Conservation (phyloP, 805 yeast species). For the Nakazawaea populi region DNA sequence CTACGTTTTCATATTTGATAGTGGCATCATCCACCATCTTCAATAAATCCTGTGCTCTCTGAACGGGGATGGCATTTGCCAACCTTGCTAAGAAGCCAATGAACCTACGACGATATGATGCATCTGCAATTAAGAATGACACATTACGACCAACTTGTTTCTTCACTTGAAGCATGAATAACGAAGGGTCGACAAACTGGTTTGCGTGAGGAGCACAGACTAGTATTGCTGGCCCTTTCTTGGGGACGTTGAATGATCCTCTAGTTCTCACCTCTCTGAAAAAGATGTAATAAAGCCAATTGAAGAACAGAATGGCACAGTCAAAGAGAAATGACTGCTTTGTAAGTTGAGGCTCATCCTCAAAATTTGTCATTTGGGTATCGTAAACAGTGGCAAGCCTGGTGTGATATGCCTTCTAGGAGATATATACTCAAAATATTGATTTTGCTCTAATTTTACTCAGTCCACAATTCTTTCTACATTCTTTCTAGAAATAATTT, state of each 20-base stretch:
- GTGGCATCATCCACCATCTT: conserved; percentile 55
- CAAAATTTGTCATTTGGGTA: neutral
- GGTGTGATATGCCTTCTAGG: too few species aligned
- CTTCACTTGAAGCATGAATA: conserved; percentile 70
- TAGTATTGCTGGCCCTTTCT: conserved; percentile 78
- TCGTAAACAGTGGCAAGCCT: too few species aligned
- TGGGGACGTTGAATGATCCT: conserved; percentile 70
- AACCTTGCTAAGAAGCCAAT: conserved; percentile 73
- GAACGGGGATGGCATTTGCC: conserved; percentile 85
- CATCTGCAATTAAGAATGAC: conserved; percentile 81
- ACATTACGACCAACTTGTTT: conserved; percentile 61
- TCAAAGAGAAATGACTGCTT: conserved; percentile 5
- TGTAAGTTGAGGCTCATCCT: conserved; percentile 3
- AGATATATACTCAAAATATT: too few species aligned
- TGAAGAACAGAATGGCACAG: conserved; percentile 10
- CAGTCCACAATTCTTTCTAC: too few species aligned
- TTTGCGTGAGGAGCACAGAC: conserved; percentile 99
- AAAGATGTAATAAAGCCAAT: conserved; percentile 42
- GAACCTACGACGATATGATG: conserved; percentile 57
- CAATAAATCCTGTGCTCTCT: conserved; percentile 83
- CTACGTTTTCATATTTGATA: conserved; percentile 37
- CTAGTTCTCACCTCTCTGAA: conserved; percentile 86
- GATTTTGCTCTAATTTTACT: too few species aligned
- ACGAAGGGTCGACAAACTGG: conserved; percentile 65
- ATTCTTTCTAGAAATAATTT: too few species aligned